phyloP scores from a whole-genome alignment of 768 basidiomycete genomes.

The Podaxis carcinomalis region DNA sequence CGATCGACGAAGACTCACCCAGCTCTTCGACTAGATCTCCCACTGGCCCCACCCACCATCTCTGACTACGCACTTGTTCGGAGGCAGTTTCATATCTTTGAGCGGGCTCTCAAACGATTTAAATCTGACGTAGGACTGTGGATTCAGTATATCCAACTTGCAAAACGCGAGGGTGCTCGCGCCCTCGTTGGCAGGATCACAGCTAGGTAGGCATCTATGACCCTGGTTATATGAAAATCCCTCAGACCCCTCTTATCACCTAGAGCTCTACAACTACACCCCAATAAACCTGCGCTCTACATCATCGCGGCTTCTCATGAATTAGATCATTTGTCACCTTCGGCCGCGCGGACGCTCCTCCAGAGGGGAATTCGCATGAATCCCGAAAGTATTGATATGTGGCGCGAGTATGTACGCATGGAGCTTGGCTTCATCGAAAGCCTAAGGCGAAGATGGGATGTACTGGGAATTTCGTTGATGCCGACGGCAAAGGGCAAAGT shows the following conservation, averaged over 20 bases:
- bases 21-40: constrained; percentile 30
- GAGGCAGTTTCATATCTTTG: constrained; percentile 85
- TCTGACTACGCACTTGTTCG: constrained; percentile 85
- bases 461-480: constrained; percentile 58
- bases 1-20: constrained; percentile 2
- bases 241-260: constrained; percentile 10
- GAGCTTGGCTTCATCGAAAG: constrained; percentile 84
- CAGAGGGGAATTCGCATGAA: constrained; percentile 85
- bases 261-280: constrained; percentile 87
- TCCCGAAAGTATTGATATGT: constrained; percentile 66
- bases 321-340: constrained; percentile 64
- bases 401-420: constrained; percentile 89
- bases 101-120: constrained; percentile 86
- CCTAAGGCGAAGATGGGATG: constrained; percentile 71
- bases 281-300: constrained; percentile 72
- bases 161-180: constrained; percentile 73
- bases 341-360: constrained; percentile 78
- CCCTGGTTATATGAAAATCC: neutral
- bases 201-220: constrained; percentile 54
- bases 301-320: constrained; percentile 85
- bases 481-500: neutral
- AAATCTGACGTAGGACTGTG: constrained; percentile 83
- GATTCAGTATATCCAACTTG: constrained; percentile 85
- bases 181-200: constrained; percentile 78
- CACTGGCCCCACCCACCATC: constrained; percentile 51